Base-by-base conservation (phyloP, 2,329 filamentous ascomycete genomes). In the Dothiorella sarmentorum region DNA sequence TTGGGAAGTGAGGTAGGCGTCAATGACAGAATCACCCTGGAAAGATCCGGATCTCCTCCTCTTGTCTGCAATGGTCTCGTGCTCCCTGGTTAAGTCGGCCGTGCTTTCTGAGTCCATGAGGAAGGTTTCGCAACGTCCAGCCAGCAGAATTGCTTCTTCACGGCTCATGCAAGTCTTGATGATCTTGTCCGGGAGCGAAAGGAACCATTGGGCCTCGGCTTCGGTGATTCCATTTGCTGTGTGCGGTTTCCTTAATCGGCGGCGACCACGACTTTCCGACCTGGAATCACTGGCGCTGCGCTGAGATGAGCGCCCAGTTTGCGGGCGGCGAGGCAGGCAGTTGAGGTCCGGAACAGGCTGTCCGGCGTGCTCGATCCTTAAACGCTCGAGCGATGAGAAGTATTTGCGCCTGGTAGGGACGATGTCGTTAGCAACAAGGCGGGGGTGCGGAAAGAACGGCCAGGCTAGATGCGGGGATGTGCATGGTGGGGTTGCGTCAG, bases 361-460 rank as follows among this genome's bases (percentile, higher is more conserved):
- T 1, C 69, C 72, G 43, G 75, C 71, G 51, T 74, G 74, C 65
- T 85, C 84, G 52, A 90, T 84, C 65, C 84, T 83, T 60, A 89
- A 79, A 60, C 87, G 82, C 73, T 91, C 88, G 62, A 88, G 79
- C 7, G 84, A 86, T 29, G 87, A 89, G 75, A 90, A 90, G 75
- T 88, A 90, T 83, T 90, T 80, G 67, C 73, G 73, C 67, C 77
- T 79, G 31, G 26, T 5, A 26, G 9, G 47, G 26, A 59, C 66
- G 38, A n/a, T 62, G 67, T 60, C 26, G 67, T 60, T 26, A 60
- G 58, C 65, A 63, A 63, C 2, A 27, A 15, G 58, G 18, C 43
- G 58, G 35, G n/a, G n/a, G 15, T 6, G 52, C 3, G 27, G 26
- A 43, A 37, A 35, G 52, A 35, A 27, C 27, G 27, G 24, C 18